These are phyloP conservation scores for Exobasidium rhododendri DNA, from an alignment of 1,284 basidiomycete genomes.

Conservation along the genomic window DNA sequence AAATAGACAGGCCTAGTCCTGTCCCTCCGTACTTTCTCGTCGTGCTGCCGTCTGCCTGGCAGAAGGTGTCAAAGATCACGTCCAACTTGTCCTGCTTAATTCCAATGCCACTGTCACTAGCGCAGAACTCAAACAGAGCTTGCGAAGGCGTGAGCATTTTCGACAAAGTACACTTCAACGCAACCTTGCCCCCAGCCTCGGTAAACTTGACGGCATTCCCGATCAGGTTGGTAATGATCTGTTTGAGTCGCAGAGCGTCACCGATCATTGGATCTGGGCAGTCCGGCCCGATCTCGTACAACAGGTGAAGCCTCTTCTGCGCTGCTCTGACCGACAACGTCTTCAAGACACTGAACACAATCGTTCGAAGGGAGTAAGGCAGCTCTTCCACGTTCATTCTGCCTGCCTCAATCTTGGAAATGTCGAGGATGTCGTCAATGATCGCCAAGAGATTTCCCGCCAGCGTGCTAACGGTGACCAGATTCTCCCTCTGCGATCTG, in stretches of 20 bases:
- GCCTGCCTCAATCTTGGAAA: slow-evolving; percentile 71
- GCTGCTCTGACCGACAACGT: slow-evolving; percentile 96
- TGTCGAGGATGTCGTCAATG: slow-evolving; percentile 62
- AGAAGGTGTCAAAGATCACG: slow-evolving; percentile 98
- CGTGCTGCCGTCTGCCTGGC: slow-evolving; percentile 80
- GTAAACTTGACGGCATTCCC: slow-evolving; percentile 67
- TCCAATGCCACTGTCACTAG: slow-evolving; percentile 95
- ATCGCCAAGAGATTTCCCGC: slow-evolving; percentile 90
- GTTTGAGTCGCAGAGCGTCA: slow-evolving; percentile 73
- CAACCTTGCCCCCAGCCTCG: slow-evolving; percentile 78
- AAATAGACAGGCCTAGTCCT: slow-evolving; percentile 74
- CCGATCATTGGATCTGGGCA: slow-evolving; percentile 97
- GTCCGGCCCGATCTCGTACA: slow-evolving; percentile 91
- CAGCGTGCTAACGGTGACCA: slow-evolving; percentile 90
- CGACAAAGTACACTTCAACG: slow-evolving; percentile 77
- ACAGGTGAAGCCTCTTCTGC: slow-evolving; percentile 93
- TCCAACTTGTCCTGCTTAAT: slow-evolving; percentile 98
- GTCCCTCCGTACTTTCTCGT: slow-evolving; percentile 88
- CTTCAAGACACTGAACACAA: slow-evolving; percentile 96
- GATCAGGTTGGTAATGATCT: slow-evolving; percentile 53
- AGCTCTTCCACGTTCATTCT: slow-evolving; percentile 99
- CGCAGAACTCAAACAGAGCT: slow-evolving; percentile 92
- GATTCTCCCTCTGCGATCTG: slow-evolving; percentile 83
- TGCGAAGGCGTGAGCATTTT: slow-evolving; percentile 65
- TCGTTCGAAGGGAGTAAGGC: slow-evolving; percentile 93